Conservation (phyloP, 768 basidiomycete species). For the Leccinum variicolor region DNA sequence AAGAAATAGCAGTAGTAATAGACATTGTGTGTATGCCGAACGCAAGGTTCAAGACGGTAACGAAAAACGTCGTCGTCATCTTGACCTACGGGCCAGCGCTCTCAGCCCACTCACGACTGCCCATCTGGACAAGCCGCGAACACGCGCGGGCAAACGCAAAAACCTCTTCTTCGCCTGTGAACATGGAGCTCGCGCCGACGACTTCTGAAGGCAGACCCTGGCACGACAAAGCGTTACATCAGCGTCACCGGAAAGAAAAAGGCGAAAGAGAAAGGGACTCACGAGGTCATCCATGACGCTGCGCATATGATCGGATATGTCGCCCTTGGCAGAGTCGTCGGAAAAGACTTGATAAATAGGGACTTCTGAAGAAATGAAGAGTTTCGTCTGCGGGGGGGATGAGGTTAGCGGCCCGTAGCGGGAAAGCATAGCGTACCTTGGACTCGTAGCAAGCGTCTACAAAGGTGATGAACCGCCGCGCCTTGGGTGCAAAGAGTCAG, state of each 20-base stretch:
- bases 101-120: constrained; percentile 82
- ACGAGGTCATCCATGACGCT: constrained; percentile 96
- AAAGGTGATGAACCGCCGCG: constrained; percentile 95
- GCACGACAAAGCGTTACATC: background rate
- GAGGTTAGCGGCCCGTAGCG: background rate
- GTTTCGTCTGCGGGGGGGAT: constrained; percentile 61
- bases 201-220: constrained; percentile 76
- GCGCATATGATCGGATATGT: constrained; percentile 82
- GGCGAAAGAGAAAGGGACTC: constrained; percentile 14
- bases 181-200: constrained; percentile 85
- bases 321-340: constrained; percentile 48
- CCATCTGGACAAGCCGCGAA: constrained; percentile 85
- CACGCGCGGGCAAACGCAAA: constrained; percentile 97
- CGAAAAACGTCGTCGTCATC: background rate
- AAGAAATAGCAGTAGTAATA: background rate
- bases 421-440: constrained; percentile 47
- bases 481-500: constrained; percentile 39
- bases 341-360: constrained; percentile 91
- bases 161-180: constrained; percentile 93
- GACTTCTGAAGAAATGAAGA: constrained; percentile 90
- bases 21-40: background rate
- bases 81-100: constrained; percentile 28
- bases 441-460: constrained; percentile 96
- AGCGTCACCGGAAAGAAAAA: background rate
- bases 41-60: background rate